These are phyloP conservation scores for Ceratocystis papillata DNA, from an alignment of 2,329 filamentous ascomycete species.

Conservation along the genomic window DNA sequence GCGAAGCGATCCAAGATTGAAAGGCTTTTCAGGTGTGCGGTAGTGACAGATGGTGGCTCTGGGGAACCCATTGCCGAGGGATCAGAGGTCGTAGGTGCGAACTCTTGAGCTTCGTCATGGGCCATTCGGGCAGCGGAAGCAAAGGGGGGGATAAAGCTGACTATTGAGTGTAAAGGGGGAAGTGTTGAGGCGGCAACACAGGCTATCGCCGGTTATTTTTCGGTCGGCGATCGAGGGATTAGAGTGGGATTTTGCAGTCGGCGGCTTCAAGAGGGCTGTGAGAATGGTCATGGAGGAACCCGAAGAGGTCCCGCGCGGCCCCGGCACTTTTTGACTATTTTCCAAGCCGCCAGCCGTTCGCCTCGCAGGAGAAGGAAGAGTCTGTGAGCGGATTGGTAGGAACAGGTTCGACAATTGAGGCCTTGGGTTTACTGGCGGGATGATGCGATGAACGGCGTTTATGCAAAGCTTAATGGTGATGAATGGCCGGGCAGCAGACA, in stretches of 20 bases:
- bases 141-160: neutral
- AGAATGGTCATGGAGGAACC: constrained; percentile 9
- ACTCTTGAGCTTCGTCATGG: constrained; percentile 23
- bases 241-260: neutral
- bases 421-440: neutral
- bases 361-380: neutral
- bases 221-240: constrained; percentile 7
- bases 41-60: constrained; percentile 38
- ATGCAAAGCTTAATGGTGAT: neutral
- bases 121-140: constrained; percentile 20
- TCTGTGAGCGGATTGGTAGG: neutral
- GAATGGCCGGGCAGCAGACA: neutral
- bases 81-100: constrained; percentile 22
- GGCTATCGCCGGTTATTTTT: constrained; percentile 8
- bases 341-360: constrained; percentile 16
- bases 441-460: neutral
- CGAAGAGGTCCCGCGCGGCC: constrained; percentile 10
- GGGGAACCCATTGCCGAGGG: constrained; percentile 20
- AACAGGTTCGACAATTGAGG: neutral
- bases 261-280: neutral
- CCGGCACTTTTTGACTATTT: constrained; percentile 13
- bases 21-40: constrained; percentile 37
- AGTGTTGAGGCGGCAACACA: neutral
- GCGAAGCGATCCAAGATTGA: constrained; percentile 48
- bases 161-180: neutral